Base-by-base conservation (phyloP, 2,329 filamentous ascomycete genomes). In the Talaromyces rugulosus region DNA sequence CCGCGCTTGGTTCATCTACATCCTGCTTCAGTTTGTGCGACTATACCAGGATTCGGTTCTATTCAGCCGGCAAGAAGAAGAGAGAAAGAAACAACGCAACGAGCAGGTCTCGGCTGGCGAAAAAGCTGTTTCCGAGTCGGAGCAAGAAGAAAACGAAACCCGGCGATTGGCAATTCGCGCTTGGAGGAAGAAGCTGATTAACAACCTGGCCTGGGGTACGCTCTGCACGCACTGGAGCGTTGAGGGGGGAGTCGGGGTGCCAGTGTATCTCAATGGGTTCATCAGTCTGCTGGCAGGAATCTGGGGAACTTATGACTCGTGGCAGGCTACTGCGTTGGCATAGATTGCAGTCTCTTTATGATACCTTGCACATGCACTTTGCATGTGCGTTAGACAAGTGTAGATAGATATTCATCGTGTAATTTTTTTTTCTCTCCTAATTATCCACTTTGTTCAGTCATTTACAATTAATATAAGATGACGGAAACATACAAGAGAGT, bases 191-290 rank as follows among this genome's bases (percentile, higher is more conserved):
- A 77, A 70, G 55, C 64, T 94, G 59, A 80, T 87, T 23, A 83
- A 87, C 50, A 92, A 92, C 76, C 72, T 86, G 64, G 87, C 89
- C 34, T 96, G 91, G 87, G 86, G 90, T 61, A 92, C 93, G 34
- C 80, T 96, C 72, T 94, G 91, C 64, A 71, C 94, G 30, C 92
- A 97, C 78, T 96, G 90, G 89, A 89, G 91, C 69, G 74, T 88
- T 47, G 86, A 90, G 63, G 79, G 84, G 61, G 91, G 90, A 0
- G 72, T 87, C 58, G 75, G 75, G 9, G 74, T 90, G 60, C 82
- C 82, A 40, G 84, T 88, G 63, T 79, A 81, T 63, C 77, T 82
- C 70, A 78, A 88, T 30, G 87, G 86, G 0, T 69, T 85, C 28
- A 77, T 86, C 58, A 88, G 88, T 6, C 81, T 79, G 55, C 69